A percentile compares a stretch with the other conserved stretches of the same genome.
Conservation (phyloP, 139 green algal genomes). For the Bryopsis sp. region DNA sequence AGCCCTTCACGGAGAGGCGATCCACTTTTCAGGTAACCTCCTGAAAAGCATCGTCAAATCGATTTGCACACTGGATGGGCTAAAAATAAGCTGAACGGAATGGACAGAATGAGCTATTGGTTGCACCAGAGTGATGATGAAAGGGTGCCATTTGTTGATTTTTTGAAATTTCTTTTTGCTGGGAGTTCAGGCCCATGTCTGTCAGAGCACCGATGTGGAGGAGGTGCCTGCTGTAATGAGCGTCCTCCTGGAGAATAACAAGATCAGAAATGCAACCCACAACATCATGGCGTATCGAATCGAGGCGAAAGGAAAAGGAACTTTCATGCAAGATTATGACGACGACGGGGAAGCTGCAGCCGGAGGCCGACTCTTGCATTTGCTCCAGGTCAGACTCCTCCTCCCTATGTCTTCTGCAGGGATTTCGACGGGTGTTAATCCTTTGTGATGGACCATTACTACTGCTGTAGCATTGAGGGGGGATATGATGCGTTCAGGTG, state of each 20-base stretch:
- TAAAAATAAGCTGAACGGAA: neutral
- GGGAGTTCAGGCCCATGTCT: conserved; percentile 39
- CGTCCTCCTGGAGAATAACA: conserved; percentile 57
- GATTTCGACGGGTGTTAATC: no score
- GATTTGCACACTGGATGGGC: neutral
- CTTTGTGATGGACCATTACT: no score
- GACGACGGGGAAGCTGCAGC: conserved; percentile 79
- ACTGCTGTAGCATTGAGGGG: neutral
- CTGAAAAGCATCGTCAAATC: no score
- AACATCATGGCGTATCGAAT: conserved; percentile 83
- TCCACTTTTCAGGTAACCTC: conserved; percentile 61
- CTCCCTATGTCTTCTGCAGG: no score
- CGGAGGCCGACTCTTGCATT: conserved; percentile 66
- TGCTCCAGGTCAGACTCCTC: conserved; percentile 37
- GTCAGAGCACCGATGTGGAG: conserved; percentile 29
- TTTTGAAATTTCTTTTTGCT: neutral
- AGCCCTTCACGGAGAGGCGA: conserved; percentile 56
- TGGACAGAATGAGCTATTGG: no score
- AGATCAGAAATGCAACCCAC: conserved; percentile 72
- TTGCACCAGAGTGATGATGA: no score
- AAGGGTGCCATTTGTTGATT: no score
- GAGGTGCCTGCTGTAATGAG: conserved; percentile 61
- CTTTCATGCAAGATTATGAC: conserved; percentile 65
- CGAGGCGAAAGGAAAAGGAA: conserved; percentile 9
- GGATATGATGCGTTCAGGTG: conserved; percentile 24